Percentiles rank a stretch among this genome's conserved stretches.
Conservation (phyloP, 2,329 filamentous ascomycete species). For the Rhynchosporium graminicola region DNA sequence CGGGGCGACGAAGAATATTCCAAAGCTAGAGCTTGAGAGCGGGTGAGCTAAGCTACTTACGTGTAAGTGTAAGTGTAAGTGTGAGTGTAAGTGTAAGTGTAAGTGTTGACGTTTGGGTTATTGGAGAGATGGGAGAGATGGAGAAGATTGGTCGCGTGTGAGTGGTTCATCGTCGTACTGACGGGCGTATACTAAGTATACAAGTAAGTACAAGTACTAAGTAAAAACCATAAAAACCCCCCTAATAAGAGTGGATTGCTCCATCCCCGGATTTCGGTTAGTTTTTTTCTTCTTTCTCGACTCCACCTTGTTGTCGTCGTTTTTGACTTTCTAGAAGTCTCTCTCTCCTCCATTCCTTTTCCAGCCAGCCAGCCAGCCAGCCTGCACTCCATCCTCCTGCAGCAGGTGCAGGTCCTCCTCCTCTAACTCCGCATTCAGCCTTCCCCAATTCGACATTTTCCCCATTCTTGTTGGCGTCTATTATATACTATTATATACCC, state of each 20-base stretch:
- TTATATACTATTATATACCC: neutral
- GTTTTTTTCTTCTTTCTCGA: neutral
- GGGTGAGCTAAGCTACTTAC: too few relatives aligned
- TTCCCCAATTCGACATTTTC: neutral
- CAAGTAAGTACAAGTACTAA: neutral
- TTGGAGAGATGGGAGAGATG: too few relatives aligned
- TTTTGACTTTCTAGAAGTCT: neutral
- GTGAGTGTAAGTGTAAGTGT: too few relatives aligned
- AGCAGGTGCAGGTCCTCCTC: neutral
- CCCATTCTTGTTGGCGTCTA: neutral
- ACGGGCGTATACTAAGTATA: neutral
- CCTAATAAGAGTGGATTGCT: constrained; percentile 3
- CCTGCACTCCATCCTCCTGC: neutral
- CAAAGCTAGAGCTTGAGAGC: too few relatives aligned
- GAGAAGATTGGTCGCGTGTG: too few relatives aligned
- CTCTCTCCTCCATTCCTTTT: neutral
- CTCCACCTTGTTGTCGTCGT: neutral
- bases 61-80: too few relatives aligned
- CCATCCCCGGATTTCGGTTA: neutral
- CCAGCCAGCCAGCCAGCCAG: neutral
- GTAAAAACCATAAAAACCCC: too few relatives aligned
- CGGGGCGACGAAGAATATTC: neutral
- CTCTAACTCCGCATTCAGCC: neutral
- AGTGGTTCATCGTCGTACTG: neutral
- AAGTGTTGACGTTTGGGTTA: too few relatives aligned